Evolutionary conservation across 257 asterid species (phyloP), one percentile per base, ranked within the genome.

Genomic region (Anisodus tanguticus): DNA sequence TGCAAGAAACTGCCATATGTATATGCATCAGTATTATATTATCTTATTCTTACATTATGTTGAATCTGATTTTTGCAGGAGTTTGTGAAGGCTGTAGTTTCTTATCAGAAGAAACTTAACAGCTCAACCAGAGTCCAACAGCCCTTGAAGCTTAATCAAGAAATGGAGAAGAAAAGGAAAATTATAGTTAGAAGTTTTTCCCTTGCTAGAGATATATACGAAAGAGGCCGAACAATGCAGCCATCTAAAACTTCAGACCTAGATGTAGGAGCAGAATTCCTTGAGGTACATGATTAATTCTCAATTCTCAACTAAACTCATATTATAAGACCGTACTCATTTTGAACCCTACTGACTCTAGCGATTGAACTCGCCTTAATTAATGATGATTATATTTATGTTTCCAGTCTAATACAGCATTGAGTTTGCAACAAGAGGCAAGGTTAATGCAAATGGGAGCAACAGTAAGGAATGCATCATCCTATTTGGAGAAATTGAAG

Each of bases 361-460:
- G 0, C 6, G 9, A 49, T 1, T 19, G 9, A 41, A n/a, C 6
- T 72, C 3, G 19, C 11, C 0, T 45, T 45, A n/a, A 1, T 6
- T 3, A 4, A 16, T 83, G 79, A 63, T 37, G 11, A 31, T 51
- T 67, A 19, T 9, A 15, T 12, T 17, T 37, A 12, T 57, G 53
- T 9, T 35, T 80, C 82, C 87, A 89, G 93, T 85, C 88, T 8
- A 90, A 87, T 81, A 89, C 89, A 60, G 89, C 87, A 37, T 81
- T 90, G 82, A 89, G 91, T 8, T 80, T 83, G 81, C 91, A 88
- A 41, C 90, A 89, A 82, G 91, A 89, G 83, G 63, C 82, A 0
- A 89, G 91, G 62, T 58, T 90, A 83, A 87, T 83, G 90, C 91
- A 90, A 79, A 90, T 90, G 90, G 91, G 93, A 8, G 91, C 91